These are phyloP conservation scores for Stagonosporopsis cucurbitacearum DNA, from an alignment of 2,329 filamentous ascomycete species.

Conservation along the genomic window DNA sequence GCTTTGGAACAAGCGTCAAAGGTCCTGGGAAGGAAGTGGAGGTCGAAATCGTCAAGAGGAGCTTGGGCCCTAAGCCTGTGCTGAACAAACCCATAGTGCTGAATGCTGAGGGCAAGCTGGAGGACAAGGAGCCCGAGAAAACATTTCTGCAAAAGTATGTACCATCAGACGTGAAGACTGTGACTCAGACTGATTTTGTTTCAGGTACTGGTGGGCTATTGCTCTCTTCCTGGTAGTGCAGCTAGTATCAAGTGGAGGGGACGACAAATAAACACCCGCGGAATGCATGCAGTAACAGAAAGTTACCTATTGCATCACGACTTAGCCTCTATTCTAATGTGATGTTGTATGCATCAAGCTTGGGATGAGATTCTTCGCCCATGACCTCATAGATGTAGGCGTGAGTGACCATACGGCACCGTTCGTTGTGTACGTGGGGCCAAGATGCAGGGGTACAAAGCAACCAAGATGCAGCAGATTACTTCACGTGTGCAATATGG, in stretches of 20 bases:
- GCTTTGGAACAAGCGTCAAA: conserved; percentile 49
- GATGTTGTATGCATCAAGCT: background rate
- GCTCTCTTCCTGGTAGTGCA: conserved; percentile 56
- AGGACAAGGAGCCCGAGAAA: conserved; percentile 55
- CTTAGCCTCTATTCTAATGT: background rate
- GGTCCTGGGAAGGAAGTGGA: conserved; percentile 47
- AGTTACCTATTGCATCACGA: background rate
- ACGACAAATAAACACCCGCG: conserved; percentile 14
- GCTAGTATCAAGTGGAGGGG: conserved; percentile 52
- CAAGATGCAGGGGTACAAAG: background rate
- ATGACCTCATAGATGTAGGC: background rate
- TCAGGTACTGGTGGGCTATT: conserved; percentile 60
- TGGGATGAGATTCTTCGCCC: background rate
- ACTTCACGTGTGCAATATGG: background rate
- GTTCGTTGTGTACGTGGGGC: background rate
- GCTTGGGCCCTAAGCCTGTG: conserved; percentile 50
- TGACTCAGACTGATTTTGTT: conserved; percentile 19
- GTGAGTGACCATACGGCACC: background rate
- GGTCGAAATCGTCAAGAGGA: conserved; percentile 51
- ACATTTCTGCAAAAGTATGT: conserved; percentile 59
- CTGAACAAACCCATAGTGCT: conserved; percentile 62
- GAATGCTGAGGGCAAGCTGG: conserved; percentile 62
- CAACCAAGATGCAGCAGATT: background rate
- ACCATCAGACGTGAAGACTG: background rate
- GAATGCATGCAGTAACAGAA: background rate